A percentile compares a stretch with the other conserved stretches of the same genome.
These are phyloP conservation scores for Saccharomycopsis oosterbeekiorum DNA, from an alignment of 805 yeast genomes.

Conservation along the genomic window DNA sequence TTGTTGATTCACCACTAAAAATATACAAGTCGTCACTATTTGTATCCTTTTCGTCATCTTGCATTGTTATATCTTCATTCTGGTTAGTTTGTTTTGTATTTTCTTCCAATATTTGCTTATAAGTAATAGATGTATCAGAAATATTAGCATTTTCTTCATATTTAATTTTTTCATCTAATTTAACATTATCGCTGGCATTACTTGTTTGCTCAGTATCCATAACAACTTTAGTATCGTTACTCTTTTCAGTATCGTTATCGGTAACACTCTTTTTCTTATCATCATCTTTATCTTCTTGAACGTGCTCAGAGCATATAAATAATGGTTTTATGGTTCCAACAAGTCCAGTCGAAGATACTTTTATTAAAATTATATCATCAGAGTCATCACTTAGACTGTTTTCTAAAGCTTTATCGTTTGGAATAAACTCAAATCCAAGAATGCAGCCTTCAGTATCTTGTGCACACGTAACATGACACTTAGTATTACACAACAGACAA, in stretches of 20 bases:
- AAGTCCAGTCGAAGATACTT: neutral
- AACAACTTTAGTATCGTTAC: neutral
- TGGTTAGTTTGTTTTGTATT: neutral
- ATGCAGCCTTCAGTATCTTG: constrained; percentile 35
- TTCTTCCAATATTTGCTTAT: neutral
- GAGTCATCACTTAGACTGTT: neutral
- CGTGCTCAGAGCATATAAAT: constrained; percentile 11
- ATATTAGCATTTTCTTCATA: neutral
- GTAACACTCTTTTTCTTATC: neutral
- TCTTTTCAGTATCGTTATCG: neutral
- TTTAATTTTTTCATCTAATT: neutral
- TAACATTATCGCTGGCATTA: neutral
- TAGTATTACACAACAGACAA: constrained; percentile 37
- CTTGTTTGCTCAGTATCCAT: neutral
- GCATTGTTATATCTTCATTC: neutral
- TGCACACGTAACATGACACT: constrained; percentile 50
- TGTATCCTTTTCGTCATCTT: neutral
- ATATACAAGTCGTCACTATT: neutral
- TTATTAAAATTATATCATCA: constrained; percentile 5
- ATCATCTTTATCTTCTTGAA: neutral
- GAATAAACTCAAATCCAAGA: constrained; percentile 40
- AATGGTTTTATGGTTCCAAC: constrained; percentile 15
- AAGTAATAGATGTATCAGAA: neutral
- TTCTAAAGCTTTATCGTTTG: neutral
- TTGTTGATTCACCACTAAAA: neutral